These are phyloP conservation scores for Blastobotrys muscicola DNA, from an alignment of 805 yeast species.

Conservation along the genomic window DNA sequence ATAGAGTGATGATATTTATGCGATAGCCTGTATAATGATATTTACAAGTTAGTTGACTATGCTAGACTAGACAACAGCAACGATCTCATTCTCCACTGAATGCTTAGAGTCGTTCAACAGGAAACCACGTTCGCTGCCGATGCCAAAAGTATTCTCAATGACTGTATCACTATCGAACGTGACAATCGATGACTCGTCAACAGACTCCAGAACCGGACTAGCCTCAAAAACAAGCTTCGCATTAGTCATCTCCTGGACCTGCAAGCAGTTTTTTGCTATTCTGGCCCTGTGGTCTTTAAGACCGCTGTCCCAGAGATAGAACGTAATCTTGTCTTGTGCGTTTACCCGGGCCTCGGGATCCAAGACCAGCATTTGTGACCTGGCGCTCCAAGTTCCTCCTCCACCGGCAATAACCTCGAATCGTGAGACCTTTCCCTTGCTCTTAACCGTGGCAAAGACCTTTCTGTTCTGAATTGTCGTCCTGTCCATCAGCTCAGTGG, in stretches of 20 bases:
- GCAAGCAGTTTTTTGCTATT: slow-evolving; percentile 1
- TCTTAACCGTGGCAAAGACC: slow-evolving; percentile 13
- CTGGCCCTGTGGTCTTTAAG: neutral
- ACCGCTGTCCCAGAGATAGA: slow-evolving; percentile 22
- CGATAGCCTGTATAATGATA: slow-evolving; percentile 4
- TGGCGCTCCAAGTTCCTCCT: slow-evolving; percentile 70
- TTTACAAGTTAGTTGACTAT: neutral
- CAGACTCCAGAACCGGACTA: slow-evolving; percentile 20
- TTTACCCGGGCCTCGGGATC: slow-evolving; percentile 44
- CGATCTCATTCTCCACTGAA: slow-evolving; percentile 21
- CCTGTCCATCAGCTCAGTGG: slow-evolving; percentile 11
- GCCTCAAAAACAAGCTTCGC: slow-evolving; percentile 18
- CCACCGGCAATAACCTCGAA: slow-evolving; percentile 63
- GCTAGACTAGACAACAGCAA: neutral
- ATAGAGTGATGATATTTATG: slow-evolving; percentile 1
- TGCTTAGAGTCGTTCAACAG: slow-evolving; percentile 23
- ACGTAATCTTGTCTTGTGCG: slow-evolving; percentile 40
- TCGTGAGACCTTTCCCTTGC: slow-evolving; percentile 16
- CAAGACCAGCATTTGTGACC: slow-evolving; percentile 54
- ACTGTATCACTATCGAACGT: slow-evolving; percentile 12
- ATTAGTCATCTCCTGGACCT: neutral
- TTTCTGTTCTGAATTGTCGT: slow-evolving; percentile 2
- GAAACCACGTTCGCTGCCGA: slow-evolving; percentile 26
- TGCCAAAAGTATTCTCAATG: slow-evolving; percentile 22
- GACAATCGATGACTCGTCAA: slow-evolving; percentile 12